These are phyloP conservation scores for Xylaria sp. DNA, from an alignment of 2,329 filamentous ascomycete species.

Conservation along the genomic window DNA sequence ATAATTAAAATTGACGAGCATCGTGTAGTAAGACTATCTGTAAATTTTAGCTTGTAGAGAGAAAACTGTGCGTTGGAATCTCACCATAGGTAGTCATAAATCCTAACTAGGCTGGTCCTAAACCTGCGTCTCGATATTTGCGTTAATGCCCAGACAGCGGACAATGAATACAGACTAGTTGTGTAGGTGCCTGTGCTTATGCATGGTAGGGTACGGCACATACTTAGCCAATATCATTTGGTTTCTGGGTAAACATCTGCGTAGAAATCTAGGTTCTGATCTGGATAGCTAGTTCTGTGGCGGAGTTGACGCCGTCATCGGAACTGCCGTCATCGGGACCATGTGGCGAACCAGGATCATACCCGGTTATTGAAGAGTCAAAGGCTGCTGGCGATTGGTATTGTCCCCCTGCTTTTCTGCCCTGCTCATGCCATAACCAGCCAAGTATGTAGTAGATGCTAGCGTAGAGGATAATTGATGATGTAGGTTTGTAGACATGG, in stretches of 20 bases:
- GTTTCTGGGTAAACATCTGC: not conserved
- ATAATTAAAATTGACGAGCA: not conserved
- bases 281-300: not conserved
- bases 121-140: not conserved
- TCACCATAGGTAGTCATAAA: not conserved
- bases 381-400: not conserved
- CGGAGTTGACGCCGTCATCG: conserved; percentile 5
- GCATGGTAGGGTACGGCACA: not conserved
- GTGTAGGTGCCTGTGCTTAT: not conserved
- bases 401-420: not conserved
- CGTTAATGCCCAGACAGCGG: not conserved
- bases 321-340: conserved; percentile 9
- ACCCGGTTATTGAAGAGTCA: not conserved
- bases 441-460: not conserved
- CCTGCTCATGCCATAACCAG: not conserved
- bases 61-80: not conserved
- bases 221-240: not conserved
- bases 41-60: not conserved
- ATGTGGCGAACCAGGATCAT: conserved; percentile 18
- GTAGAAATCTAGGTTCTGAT: not conserved
- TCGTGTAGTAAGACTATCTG: not conserved
- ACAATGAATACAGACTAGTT: not conserved
- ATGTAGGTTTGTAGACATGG: not conserved
- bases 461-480: conserved; percentile 2
- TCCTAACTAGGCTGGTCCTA: not conserved